These are phyloP conservation scores for Sporothrix mexicana DNA, from an alignment of 2,329 filamentous ascomycete species.

Conservation along the genomic window DNA sequence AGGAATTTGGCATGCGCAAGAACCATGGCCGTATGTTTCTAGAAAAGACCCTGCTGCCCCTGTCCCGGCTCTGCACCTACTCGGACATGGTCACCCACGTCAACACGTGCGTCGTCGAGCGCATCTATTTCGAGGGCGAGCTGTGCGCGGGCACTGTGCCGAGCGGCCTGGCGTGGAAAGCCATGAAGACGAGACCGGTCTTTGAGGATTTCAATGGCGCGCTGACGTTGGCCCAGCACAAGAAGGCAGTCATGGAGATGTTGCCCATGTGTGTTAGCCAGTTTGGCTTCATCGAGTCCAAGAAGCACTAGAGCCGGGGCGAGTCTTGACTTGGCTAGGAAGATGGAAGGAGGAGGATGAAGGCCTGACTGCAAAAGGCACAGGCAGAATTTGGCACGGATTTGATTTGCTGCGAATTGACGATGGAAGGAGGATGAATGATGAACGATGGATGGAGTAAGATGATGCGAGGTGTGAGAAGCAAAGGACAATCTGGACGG, in stretches of 20 bases:
- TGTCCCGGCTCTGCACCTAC: slow-evolving; percentile 28
- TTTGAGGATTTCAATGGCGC: slow-evolving; percentile 35
- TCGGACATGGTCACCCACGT: slow-evolving; percentile 33
- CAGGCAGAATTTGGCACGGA: too few species aligned
- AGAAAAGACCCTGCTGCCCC: slow-evolving; percentile 35
- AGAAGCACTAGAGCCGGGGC: too few species aligned
- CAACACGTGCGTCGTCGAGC: slow-evolving; percentile 33
- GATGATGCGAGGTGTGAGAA: too few species aligned
- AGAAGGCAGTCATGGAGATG: slow-evolving; percentile 15
- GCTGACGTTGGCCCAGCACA: slow-evolving; percentile 30
- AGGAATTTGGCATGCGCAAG: slow-evolving; percentile 34
- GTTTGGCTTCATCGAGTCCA: too few species aligned
- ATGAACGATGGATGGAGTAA: too few species aligned
- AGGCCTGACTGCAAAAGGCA: too few species aligned
- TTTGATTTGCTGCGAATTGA: too few species aligned
- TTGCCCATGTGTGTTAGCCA: slow-evolving; percentile 19
- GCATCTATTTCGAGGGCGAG: slow-evolving; percentile 30
- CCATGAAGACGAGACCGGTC: slow-evolving; percentile 31
- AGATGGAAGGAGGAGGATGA: too few species aligned
- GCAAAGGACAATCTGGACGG: too few species aligned
- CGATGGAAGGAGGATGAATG: too few species aligned
- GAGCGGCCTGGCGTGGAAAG: neutral
- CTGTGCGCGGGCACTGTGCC: neutral
- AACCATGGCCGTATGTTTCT: slow-evolving; percentile 36
- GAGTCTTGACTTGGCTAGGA: too few species aligned